Conservation (phyloP, 345 rosid species). For the Lepidium sativum region DNA sequence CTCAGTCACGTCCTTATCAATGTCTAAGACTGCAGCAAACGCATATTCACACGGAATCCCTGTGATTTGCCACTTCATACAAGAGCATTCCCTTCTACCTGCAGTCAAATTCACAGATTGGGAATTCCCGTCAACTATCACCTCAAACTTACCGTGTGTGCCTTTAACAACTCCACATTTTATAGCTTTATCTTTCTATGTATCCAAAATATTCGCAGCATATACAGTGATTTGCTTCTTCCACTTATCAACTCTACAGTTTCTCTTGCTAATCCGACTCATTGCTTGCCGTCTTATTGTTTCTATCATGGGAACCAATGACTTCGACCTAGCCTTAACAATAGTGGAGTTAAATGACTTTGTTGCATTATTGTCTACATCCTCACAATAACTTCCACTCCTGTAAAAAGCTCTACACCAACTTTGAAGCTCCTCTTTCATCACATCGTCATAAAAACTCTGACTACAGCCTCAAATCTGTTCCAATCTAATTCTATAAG, state of each 20-base stretch:
- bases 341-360: too few species aligned
- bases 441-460: background rate
- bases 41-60: background rate
- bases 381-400: background rate
- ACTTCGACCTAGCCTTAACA: background rate
- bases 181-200: background rate
- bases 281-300: background rate
- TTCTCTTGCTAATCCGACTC: background rate
- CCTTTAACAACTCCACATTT: background rate
- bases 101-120: background rate
- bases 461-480: background rate
- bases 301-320: background rate
- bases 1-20: background rate
- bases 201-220: background rate
- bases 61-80: background rate
- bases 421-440: background rate
- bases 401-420: background rate
- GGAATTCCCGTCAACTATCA: background rate
- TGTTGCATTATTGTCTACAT: background rate
- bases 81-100: background rate
- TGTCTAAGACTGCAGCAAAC: background rate
- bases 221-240: background rate
- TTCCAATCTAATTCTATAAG: too few species aligned
- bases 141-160: background rate
- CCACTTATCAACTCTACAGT: background rate